These are phyloP conservation scores for Uronychia setigera DNA, from an alignment of 73 alveolate genomes.

Conservation along the genomic window DNA sequence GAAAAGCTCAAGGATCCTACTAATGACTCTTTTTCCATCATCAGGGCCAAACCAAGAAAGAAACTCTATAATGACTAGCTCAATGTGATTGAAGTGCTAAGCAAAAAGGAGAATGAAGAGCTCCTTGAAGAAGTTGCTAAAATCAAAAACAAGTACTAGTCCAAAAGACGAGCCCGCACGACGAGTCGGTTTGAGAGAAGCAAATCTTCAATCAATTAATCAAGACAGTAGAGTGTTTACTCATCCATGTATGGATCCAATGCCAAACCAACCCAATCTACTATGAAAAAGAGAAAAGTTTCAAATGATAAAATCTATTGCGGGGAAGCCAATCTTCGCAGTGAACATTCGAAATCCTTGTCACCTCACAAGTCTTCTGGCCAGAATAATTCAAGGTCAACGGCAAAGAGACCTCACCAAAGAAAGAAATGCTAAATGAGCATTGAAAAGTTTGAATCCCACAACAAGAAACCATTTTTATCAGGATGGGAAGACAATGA, in stretches of 20 bases:
- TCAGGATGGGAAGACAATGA: neutral
- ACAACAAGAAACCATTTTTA: neutral
- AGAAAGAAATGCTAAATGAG: neutral
- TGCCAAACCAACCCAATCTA: no score
- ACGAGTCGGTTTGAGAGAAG: neutral
- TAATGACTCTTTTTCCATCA: neutral
- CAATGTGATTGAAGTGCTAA: neutral
- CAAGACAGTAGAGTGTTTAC: neutral
- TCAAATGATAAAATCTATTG: no score
- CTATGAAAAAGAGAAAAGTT: no score
- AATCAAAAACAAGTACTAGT: neutral
- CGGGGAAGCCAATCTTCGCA: no score
- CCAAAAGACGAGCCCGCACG: neutral
- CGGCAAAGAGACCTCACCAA: neutral
- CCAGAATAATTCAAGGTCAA: neutral
- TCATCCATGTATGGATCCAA: no score
- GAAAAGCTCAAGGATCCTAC: neutral
- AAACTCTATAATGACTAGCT: neutral
- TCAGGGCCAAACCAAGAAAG: neutral
- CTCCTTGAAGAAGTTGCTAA: neutral
- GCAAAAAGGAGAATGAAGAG: neutral
- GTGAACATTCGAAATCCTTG: neutral
- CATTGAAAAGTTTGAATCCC: neutral
- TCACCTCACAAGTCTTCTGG: neutral
- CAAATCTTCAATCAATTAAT: neutral